These are phyloP conservation scores for Rhizopogon salebrosus DNA, from an alignment of 768 basidiomycete species.

Conservation along the genomic window DNA sequence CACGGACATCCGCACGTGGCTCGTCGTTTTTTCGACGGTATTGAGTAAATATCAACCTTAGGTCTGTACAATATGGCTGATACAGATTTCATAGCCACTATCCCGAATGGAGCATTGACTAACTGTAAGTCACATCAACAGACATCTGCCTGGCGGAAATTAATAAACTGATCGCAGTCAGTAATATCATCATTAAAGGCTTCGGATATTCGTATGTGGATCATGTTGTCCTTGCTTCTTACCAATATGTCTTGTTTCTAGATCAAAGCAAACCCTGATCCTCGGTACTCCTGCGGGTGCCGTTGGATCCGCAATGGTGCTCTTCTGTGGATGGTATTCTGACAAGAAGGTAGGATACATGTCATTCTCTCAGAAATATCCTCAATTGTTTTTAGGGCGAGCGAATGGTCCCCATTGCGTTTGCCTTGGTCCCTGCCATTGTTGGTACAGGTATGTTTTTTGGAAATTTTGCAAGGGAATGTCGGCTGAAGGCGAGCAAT, in stretches of 20 bases:
- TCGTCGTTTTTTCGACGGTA: slow-evolving; percentile 54
- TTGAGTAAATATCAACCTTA: slow-evolving; percentile 34
- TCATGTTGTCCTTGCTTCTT: background rate
- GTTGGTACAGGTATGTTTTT: slow-evolving; percentile 42
- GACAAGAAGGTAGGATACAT: slow-evolving; percentile 45
- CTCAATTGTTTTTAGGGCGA: slow-evolving; percentile 34
- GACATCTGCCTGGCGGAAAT: background rate
- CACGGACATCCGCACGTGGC: slow-evolving; percentile 54
- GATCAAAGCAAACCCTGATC: slow-evolving; percentile 57
- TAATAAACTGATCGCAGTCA: slow-evolving; percentile 33
- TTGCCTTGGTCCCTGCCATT: slow-evolving; percentile 55
- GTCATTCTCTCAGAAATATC: background rate
- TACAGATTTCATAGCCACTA: slow-evolving; percentile 40
- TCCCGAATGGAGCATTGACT: slow-evolving; percentile 59
- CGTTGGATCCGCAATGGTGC: slow-evolving; percentile 41
- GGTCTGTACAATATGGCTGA: slow-evolving; percentile 2
- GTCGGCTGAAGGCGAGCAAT: background rate
- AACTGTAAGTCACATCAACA: slow-evolving; percentile 45
- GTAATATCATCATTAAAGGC: slow-evolving; percentile 56
- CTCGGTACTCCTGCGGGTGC: slow-evolving; percentile 52
- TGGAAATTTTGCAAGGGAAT: background rate
- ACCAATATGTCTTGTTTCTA: slow-evolving; percentile 12
- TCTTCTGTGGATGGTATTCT: slow-evolving; percentile 60
- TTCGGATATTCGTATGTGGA: slow-evolving; percentile 57
- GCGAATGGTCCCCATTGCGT: slow-evolving; percentile 56